Evolutionary conservation across 345 rosid species (phyloP).

Genomic region (Eucalyptus marginata): DNA sequence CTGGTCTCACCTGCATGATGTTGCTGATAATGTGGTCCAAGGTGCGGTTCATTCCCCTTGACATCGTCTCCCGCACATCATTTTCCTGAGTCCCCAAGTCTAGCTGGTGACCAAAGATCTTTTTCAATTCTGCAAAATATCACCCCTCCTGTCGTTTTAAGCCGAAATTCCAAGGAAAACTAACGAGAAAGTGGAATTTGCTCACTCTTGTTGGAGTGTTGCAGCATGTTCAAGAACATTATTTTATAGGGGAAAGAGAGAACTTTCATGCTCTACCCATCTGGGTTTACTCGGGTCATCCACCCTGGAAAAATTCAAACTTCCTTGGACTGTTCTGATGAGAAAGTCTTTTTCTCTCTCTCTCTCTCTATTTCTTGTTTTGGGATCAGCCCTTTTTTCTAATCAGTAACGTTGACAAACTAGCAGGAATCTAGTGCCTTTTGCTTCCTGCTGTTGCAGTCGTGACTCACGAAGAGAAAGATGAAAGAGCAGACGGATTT

Average conservation of each 20-base stretch:
- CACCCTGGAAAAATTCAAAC: background rate
- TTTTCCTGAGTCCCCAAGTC: background rate
- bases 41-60: background rate
- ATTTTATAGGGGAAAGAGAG: background rate
- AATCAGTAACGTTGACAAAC: background rate
- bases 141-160: background rate
- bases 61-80: background rate
- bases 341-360: background rate
- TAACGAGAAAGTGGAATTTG: background rate
- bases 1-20: background rate
- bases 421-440: constrained; percentile 33
- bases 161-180: background rate
- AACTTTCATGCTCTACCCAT: background rate
- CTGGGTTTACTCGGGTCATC: background rate
- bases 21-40: background rate
- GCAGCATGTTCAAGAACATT: background rate
- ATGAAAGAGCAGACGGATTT: constrained; percentile 1
- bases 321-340: background rate
- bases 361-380: background rate
- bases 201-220: background rate
- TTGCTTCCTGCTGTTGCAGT: constrained; percentile 11
- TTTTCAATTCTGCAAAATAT: background rate
- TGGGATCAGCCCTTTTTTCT: background rate
- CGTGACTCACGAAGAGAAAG: background rate
- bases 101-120: background rate